Conservation (phyloP, 2,329 filamentous ascomycete genomes). For the Diplodia mutila region DNA sequence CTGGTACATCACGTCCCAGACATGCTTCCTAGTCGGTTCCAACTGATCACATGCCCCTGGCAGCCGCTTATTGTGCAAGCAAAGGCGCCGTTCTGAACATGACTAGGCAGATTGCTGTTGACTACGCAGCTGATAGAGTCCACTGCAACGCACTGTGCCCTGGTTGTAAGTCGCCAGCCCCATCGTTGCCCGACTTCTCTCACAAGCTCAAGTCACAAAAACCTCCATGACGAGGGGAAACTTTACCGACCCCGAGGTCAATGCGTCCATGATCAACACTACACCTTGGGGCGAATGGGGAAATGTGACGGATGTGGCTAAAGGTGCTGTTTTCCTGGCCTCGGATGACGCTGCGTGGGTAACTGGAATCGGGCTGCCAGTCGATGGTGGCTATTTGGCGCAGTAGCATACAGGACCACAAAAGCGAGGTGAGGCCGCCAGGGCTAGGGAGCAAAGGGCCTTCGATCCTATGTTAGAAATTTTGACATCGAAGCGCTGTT, state of each 20-base stretch:
- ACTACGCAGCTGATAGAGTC: constrained; percentile 48
- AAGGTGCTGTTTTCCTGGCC: constrained; percentile 48
- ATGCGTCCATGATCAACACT: constrained; percentile 28
- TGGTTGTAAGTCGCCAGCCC: constrained; percentile 40
- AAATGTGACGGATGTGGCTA: constrained; percentile 32
- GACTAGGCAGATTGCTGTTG: constrained; percentile 50
- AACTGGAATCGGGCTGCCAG: constrained; percentile 45
- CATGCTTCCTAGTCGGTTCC: neutral
- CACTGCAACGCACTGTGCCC: constrained; percentile 50
- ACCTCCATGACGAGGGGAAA: constrained; percentile 42
- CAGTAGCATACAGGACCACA: neutral
- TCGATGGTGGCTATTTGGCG: constrained; percentile 48
- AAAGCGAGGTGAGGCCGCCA: neutral
- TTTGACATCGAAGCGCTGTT: neutral
- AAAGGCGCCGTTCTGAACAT: constrained; percentile 54
- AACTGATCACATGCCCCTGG: constrained; percentile 29
- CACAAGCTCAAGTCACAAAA: constrained; percentile 34
- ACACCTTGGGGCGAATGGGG: constrained; percentile 37
- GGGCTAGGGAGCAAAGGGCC: neutral
- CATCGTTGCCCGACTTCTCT: neutral
- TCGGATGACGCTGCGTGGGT: constrained; percentile 51
- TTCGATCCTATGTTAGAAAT: neutral
- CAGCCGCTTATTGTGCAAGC: constrained; percentile 48
- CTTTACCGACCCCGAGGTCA: constrained; percentile 27
- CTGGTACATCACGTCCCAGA: neutral